Conservation (phyloP, 139 green algal species). For the Micractinium conductrix region DNA sequence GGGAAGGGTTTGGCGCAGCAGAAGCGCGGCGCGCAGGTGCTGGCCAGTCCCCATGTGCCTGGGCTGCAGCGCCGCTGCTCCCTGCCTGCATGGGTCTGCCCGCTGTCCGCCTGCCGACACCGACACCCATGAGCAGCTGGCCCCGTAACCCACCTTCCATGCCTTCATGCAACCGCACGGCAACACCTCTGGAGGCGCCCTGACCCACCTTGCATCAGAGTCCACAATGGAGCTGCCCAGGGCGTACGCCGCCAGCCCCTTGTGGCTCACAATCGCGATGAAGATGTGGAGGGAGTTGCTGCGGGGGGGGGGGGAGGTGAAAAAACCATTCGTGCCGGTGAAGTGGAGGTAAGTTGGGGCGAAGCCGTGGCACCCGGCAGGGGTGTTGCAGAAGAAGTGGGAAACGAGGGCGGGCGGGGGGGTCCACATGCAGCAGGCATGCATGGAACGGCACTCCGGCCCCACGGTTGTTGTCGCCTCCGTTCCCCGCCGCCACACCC, state of each 20-base stretch:
- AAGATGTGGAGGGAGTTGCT: conserved; percentile 79
- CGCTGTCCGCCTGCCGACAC: background rate
- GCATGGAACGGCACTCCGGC: too few species aligned
- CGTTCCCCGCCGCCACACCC: too few species aligned
- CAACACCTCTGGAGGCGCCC: background rate
- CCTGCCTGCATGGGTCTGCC: too few species aligned
- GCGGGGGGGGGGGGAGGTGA: background rate
- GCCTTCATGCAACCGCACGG: background rate
- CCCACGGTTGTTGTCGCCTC: too few species aligned
- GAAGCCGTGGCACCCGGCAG: background rate
- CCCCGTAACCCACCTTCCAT: background rate
- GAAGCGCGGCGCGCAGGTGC: conserved; percentile 57
- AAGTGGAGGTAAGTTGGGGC: background rate
- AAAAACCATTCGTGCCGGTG: too few species aligned
- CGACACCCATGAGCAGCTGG: background rate
- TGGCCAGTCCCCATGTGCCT: too few species aligned
- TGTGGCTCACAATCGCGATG: conserved; percentile 81
- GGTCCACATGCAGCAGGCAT: too few species aligned
- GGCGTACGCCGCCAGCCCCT: conserved; percentile 84
- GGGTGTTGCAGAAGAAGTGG: background rate
- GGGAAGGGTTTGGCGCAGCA: conserved; percentile 70
- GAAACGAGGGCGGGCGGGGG: background rate
- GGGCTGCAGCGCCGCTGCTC: background rate
- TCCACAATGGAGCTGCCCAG: conserved; percentile 81
- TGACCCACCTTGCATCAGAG: conserved; percentile 27